Evolutionary conservation across 225 moss, liverwort and hornwort species (phyloP).

Genomic region (Bryum argenteum): DNA sequence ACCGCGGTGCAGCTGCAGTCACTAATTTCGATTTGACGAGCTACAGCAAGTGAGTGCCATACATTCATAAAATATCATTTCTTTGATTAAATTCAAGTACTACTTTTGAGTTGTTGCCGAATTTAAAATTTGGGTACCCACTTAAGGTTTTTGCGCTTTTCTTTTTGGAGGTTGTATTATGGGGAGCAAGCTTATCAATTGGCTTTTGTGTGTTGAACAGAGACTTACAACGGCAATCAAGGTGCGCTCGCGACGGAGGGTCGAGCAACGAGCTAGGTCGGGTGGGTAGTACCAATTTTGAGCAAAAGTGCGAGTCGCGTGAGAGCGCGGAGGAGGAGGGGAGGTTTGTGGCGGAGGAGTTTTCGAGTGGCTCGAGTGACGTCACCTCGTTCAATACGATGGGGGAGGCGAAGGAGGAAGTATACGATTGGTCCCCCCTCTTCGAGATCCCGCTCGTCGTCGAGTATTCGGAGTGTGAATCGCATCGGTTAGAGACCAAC

Average conservation of each 20-base stretch:
- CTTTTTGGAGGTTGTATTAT: neutral
- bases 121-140: too few species aligned
- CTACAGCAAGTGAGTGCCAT: slow-evolving; percentile 39
- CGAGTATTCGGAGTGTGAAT: slow-evolving; percentile 26
- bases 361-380: slow-evolving; percentile 41
- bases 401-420: slow-evolving; percentile 34
- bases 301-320: neutral
- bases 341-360: slow-evolving; percentile 25
- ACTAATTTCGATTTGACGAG: slow-evolving; percentile 51
- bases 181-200: too few species aligned
- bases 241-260: slow-evolving; percentile 28
- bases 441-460: slow-evolving; percentile 35
- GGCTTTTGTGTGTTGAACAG: slow-evolving; percentile 22
- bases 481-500: slow-evolving; percentile 8
- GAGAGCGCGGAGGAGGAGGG: slow-evolving; percentile 8
- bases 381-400: slow-evolving; percentile 25
- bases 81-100: too few species aligned
- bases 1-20: slow-evolving; percentile 48
- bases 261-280: slow-evolving; percentile 34
- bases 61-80: neutral
- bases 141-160: too few species aligned
- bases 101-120: too few species aligned
- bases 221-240: neutral
- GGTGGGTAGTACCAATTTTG: slow-evolving; percentile 24
- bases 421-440: slow-evolving; percentile 36